These are phyloP conservation scores for Linderniella brevidens DNA, from an alignment of 257 asterid species.

Conservation along the genomic window DNA sequence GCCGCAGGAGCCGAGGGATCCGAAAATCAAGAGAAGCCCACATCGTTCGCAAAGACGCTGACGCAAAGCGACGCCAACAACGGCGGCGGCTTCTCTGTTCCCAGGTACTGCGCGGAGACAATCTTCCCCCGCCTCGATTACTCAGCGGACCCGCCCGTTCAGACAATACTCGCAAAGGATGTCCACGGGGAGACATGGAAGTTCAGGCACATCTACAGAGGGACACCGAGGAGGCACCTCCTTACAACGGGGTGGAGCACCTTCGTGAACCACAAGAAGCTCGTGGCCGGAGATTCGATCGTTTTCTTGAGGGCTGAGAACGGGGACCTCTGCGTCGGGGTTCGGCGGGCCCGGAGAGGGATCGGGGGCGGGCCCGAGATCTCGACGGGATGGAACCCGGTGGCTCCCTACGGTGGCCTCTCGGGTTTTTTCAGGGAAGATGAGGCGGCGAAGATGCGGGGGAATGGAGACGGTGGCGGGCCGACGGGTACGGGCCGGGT, in stretches of 20 bases:
- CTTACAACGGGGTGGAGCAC: slow-evolving; percentile 92
- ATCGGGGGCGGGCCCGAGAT: slow-evolving; percentile 49
- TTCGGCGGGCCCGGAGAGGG: slow-evolving; percentile 70
- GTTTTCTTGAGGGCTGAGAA: slow-evolving; percentile 72
- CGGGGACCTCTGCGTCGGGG: slow-evolving; percentile 81
- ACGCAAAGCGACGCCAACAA: slow-evolving; percentile 88
- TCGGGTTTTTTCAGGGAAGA: slow-evolving; percentile 52
- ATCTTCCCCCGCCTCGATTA: slow-evolving; percentile 68
- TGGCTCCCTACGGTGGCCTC: slow-evolving; percentile 43
- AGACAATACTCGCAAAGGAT: slow-evolving; percentile 71
- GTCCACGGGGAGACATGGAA: slow-evolving; percentile 93
- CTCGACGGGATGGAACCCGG: slow-evolving; percentile 46
- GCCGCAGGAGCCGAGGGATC: slow-evolving; percentile 15
- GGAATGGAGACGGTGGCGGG: slow-evolving; percentile 15
- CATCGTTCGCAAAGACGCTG: slow-evolving; percentile 73
- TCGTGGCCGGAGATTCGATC: slow-evolving; percentile 85
- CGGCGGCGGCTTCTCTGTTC: slow-evolving; percentile 93
- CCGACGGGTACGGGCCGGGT: slow-evolving; percentile 30
- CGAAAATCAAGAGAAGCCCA: slow-evolving; percentile 45
- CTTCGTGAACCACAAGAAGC: slow-evolving; percentile 86
- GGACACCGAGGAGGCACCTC: slow-evolving; percentile 92
- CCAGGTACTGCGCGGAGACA: slow-evolving; percentile 88
- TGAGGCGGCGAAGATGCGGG: slow-evolving; percentile 23
- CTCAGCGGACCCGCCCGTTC: slow-evolving; percentile 76
- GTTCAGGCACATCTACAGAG: slow-evolving; percentile 81